Percentiles rank a stretch among this genome's conserved stretches.
Conservation (phyloP, 192 early-diverging fungal species). For the Chytriomyces sp. region DNA sequence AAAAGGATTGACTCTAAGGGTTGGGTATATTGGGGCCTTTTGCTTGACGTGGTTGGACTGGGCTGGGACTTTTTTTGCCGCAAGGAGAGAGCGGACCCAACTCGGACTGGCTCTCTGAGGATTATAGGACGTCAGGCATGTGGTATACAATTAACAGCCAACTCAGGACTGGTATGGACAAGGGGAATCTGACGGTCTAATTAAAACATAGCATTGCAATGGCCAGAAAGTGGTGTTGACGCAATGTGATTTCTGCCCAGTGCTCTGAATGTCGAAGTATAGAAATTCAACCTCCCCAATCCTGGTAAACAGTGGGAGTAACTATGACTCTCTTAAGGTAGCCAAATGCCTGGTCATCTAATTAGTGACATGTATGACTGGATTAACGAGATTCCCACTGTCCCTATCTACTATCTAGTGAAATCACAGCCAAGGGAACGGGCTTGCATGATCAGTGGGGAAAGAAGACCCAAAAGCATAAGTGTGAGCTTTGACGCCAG, state of each 20-base stretch:
- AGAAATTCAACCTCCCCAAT: slow-evolving; percentile 50
- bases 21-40: slow-evolving; percentile 54
- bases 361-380: slow-evolving; percentile 75
- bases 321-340: slow-evolving; percentile 17
- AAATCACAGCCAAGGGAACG: slow-evolving; percentile 74
- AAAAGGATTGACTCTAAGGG: slow-evolving; percentile 85
- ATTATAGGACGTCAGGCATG: slow-evolving; percentile 29
- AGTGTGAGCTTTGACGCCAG: slow-evolving; percentile 59
- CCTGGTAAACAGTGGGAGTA: background rate
- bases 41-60: slow-evolving; percentile 23
- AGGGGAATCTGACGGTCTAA: slow-evolving; percentile 83
- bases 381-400: slow-evolving; percentile 60
- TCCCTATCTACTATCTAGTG: slow-evolving; percentile 74
- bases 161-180: slow-evolving; percentile 82
- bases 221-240: slow-evolving; percentile 72
- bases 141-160: slow-evolving; percentile 63
- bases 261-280: slow-evolving; percentile 86
- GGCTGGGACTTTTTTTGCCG: slow-evolving; percentile 27
- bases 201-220: slow-evolving; percentile 88
- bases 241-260: slow-evolving; percentile 85
- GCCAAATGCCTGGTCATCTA: slow-evolving; percentile 53
- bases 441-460: slow-evolving; percentile 70
- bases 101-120: background rate
- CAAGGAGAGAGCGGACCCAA: slow-evolving; percentile 23
- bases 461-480: slow-evolving; percentile 72